phyloP scores from a whole-genome alignment of 2,329 filamentous ascomycete species.

The Fusarium sp. region DNA sequence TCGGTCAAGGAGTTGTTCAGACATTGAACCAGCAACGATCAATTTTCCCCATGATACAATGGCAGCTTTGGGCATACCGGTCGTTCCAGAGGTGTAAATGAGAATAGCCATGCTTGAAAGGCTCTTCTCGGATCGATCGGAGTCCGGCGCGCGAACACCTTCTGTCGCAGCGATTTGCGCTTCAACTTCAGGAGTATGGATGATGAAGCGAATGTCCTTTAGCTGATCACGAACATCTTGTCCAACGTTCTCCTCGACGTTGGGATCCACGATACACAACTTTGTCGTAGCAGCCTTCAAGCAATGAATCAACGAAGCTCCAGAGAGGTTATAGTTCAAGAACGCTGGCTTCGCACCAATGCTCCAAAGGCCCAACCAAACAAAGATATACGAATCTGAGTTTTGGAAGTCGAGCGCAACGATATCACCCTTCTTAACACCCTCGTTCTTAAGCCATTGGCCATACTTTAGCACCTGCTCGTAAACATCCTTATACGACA shows the following conservation, averaged over 20 bases:
- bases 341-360: constrained; percentile 85
- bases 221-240: constrained; percentile 64
- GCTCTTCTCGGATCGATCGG: constrained; percentile 59
- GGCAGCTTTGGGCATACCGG: constrained; percentile 82
- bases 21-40: constrained; percentile 53
- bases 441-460: constrained; percentile 72
- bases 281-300: constrained; percentile 72
- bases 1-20: constrained; percentile 62
- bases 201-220: constrained; percentile 63
- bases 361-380: constrained; percentile 81
- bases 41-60: constrained; percentile 78
- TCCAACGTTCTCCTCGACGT: constrained; percentile 62
- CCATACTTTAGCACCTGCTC: constrained; percentile 75
- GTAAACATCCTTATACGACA: constrained; percentile 81
- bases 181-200: constrained; percentile 67
- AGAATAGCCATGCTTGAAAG: constrained; percentile 70
- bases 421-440: constrained; percentile 74
- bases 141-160: constrained; percentile 66
- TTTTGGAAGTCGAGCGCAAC: constrained; percentile 86
- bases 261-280: constrained; percentile 73
- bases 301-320: constrained; percentile 76
- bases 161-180: constrained; percentile 60
- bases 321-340: constrained; percentile 85
- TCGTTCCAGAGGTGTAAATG: constrained; percentile 88
- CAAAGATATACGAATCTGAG: constrained; percentile 77